Conservation (phyloP, 768 basidiomycete species). For the Cystofilobasidium ferigula region DNA sequence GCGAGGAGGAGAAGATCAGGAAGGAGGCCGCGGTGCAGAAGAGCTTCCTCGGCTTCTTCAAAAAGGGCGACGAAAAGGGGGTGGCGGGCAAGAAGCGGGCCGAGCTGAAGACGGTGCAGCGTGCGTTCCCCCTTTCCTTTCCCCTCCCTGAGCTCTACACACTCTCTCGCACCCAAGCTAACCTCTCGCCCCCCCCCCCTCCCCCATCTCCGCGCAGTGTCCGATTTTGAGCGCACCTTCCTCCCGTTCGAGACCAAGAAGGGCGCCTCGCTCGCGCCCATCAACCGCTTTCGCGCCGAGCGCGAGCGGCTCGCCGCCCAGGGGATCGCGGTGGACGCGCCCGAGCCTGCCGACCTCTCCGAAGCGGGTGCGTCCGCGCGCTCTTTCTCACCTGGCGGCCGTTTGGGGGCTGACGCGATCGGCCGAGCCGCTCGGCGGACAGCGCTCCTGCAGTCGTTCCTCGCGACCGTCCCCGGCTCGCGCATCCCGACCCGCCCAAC, state of each 20-base stretch:
- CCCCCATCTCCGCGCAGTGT: constrained; percentile 30
- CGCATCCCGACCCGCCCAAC: constrained; percentile 21
- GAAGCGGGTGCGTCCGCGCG: constrained; percentile 7
- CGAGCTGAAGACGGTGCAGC: constrained; percentile 33
- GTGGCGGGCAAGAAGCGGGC: constrained; percentile 34
- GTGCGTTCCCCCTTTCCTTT: neutral
- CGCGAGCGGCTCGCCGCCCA: neutral
- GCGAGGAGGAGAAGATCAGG: constrained; percentile 46
- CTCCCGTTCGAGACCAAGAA: constrained; percentile 70
- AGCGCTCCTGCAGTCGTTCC: constrained; percentile 26
- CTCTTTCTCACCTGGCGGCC: neutral
- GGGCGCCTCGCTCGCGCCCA: constrained; percentile 57
- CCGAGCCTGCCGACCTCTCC: neutral
- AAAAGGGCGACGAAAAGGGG: constrained; percentile 42
- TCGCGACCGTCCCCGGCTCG: constrained; percentile 18
- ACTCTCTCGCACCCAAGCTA: neutral
- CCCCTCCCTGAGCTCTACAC: neutral
- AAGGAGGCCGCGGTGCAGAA: constrained; percentile 52
- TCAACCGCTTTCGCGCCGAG: constrained; percentile 52
- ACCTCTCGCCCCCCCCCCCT: neutral
- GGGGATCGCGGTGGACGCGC: neutral
- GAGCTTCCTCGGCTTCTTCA: constrained; percentile 68
- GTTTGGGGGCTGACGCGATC: neutral
- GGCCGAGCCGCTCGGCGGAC: too few relatives aligned
- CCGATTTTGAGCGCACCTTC: constrained; percentile 66